Base-by-base conservation (phyloP, 2,329 filamentous ascomycete species). In the Pseudopyrenochaeta lycopersici region DNA sequence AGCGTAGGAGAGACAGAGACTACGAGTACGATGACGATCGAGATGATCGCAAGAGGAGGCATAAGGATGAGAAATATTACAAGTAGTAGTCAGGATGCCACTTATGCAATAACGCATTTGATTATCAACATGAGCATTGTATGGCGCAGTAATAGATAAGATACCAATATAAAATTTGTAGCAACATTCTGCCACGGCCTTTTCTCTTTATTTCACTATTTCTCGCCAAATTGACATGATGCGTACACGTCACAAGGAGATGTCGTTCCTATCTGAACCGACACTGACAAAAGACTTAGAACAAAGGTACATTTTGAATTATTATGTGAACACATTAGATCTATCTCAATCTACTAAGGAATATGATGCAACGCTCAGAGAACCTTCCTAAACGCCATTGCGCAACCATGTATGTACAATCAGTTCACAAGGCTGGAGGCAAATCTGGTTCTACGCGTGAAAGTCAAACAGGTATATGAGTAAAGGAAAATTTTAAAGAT, bases 1-100 rank as follows among this genome's bases (percentile, higher is more conserved):
- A 67, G 41, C 57, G 66, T 31, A 66, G 63, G 21, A 58, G 63
- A 27, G 65, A 71, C 32, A 55, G 63, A n/a, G 66, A 70, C 1
- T 54, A 57, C 30, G 60, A 51, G 1, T 52, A 65, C 30, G 59
- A 67, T 11, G 60, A 68, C 40, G 65, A 66, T 7, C 27, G 58
- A 2, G 59, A 58, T 15, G 55, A 64, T 11, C 53, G 62, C 42
- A 68, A 55, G 53, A 64, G 59, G 46, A 63, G 56, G 38, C 35
- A 64, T 54, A 64, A 48, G 43, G 48, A 59, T 27, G 55, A 56
- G 1, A 58, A 44, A 39, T 38, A 57, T 18, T 49, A 50, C 6
- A 59, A 49, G 41, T 58, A 57, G 33, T 39, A n/a, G n/a, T n/a
- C n/a, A n/a, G n/a, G 29, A 20, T 23, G 14, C 9, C 1, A 39